phyloP scores from a whole-genome alignment of 176 grass and related monocot genomes.

The Oropetium thomaeum region DNA sequence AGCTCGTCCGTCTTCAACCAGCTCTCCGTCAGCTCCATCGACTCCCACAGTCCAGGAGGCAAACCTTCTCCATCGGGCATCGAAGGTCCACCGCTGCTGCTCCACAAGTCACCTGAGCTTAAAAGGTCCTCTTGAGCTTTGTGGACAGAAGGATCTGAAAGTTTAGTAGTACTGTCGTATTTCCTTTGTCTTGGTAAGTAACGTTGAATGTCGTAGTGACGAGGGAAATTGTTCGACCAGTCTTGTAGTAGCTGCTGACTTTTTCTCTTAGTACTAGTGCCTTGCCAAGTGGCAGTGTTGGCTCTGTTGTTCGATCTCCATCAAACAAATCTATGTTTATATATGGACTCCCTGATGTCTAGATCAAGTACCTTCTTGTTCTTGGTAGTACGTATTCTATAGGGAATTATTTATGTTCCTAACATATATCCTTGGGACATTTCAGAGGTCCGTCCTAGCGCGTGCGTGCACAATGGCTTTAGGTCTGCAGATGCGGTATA shows the following conservation, averaged over 20 bases:
- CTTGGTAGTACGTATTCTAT: too few species aligned
- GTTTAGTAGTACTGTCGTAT: not conserved
- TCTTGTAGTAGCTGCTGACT: slow-evolving; percentile 28
- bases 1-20: slow-evolving; percentile 68
- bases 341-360: slow-evolving; percentile 27
- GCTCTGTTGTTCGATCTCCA: not conserved
- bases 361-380: slow-evolving; percentile 30
- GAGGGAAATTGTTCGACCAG: slow-evolving; percentile 7
- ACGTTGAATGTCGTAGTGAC: not conserved
- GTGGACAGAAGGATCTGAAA: not conserved
- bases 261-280: slow-evolving; percentile 20
- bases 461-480: not conserved
- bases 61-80: slow-evolving; percentile 45
- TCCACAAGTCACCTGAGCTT: slow-evolving; percentile 63
- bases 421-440: not conserved
- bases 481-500: not conserved
- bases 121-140: slow-evolving; percentile 60
- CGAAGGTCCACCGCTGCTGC: slow-evolving; percentile 52
- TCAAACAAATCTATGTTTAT: slow-evolving; percentile 20
- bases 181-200: not conserved
- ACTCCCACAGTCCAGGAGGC: slow-evolving; percentile 56
- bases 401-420: slow-evolving; percentile 19
- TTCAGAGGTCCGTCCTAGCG: not conserved
- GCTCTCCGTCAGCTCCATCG: slow-evolving; percentile 70
- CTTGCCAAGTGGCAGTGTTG: slow-evolving; percentile 26